These are phyloP conservation scores for Candida ortonii DNA, from an alignment of 805 yeast species.

Conservation along the genomic window DNA sequence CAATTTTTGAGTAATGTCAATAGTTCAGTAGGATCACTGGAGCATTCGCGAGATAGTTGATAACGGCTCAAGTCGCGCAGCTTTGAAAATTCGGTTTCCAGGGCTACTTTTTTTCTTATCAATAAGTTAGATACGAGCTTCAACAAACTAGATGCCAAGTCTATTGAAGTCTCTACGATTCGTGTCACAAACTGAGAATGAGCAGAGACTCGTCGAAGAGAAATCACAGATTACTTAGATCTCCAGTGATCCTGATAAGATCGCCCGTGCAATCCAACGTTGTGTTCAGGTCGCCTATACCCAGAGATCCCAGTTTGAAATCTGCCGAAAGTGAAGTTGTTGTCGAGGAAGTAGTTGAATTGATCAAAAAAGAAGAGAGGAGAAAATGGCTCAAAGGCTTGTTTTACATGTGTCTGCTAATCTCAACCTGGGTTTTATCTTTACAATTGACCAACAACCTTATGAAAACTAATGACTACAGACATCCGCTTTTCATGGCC, in stretches of 20 bases:
- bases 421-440: conserved; percentile 48
- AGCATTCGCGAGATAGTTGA: too few species aligned
- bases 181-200: too few species aligned
- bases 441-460: conserved; percentile 47
- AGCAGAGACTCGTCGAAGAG: too few species aligned
- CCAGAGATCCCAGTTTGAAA: conserved; percentile 9
- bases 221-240: conserved; percentile 12
- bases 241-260: conserved; percentile 22
- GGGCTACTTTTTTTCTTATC: too few species aligned
- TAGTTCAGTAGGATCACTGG: too few species aligned
- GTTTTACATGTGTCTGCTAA: conserved; percentile 38
- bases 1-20: too few species aligned
- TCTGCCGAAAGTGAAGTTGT: conserved; percentile 25
- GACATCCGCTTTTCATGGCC: conserved; percentile 48
- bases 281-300: conserved; percentile 17
- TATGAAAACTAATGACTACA: conserved; percentile 46
- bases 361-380: conserved; percentile 37
- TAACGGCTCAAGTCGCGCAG: too few species aligned
- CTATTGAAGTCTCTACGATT: too few species aligned
- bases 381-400: conserved; percentile 45
- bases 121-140: too few species aligned
- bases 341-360: conserved; percentile 30
- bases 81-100: too few species aligned
- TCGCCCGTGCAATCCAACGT: conserved; percentile 17
- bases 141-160: too few species aligned